These are phyloP conservation scores for Aureobasidium lini DNA, from an alignment of 2,329 filamentous ascomycete species.

Conservation along the genomic window DNA sequence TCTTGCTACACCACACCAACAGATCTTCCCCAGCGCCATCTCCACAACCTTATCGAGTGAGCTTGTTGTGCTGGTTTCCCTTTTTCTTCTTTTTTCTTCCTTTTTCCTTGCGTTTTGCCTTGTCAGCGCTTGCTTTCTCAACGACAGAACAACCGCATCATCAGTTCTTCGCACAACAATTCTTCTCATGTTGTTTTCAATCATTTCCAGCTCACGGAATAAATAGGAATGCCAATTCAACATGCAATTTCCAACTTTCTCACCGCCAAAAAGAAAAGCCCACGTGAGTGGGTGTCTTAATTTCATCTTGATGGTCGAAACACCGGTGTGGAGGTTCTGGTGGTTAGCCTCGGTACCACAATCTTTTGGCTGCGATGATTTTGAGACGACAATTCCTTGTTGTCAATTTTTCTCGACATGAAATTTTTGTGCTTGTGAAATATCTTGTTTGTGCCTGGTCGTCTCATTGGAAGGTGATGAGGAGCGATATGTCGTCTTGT, in stretches of 20 bases:
- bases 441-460: too few species aligned
- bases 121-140: too few species aligned
- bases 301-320: neutral
- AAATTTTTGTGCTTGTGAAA: too few species aligned
- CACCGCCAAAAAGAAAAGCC: neutral
- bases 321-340: neutral
- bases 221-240: neutral
- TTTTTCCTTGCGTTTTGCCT: neutral
- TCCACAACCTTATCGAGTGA: constrained; percentile 6
- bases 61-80: neutral
- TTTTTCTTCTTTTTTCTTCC: neutral
- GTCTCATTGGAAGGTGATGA: too few species aligned
- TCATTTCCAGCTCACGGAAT: too few species aligned
- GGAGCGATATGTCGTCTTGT: too few species aligned
- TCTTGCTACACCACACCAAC: neutral
- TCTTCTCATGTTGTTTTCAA: too few species aligned
- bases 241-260: neutral
- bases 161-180: too few species aligned
- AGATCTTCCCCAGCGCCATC: neutral
- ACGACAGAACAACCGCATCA: too few species aligned
- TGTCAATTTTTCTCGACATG: too few species aligned
- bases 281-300: neutral
- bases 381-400: too few species aligned
- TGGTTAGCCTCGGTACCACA: neutral
- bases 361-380: too few species aligned